Percentiles rank a stretch among this genome's conserved stretches.
phyloP scores from a whole-genome alignment of 2,329 filamentous ascomycete species.

The Cadophora luteo-olivacea region DNA sequence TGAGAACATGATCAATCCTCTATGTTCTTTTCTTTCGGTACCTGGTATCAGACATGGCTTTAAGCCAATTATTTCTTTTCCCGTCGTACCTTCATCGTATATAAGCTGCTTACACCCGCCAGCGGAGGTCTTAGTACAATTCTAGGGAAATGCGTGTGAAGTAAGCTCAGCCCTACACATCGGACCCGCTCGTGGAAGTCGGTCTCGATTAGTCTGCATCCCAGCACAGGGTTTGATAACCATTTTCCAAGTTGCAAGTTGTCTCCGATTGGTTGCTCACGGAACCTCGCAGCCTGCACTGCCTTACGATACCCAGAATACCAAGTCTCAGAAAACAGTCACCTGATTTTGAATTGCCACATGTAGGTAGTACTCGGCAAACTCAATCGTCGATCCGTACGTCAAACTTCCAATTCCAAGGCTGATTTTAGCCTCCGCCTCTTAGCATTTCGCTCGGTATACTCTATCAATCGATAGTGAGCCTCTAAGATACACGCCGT shows the following conservation, averaged over 20 bases:
- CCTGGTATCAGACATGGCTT: not conserved
- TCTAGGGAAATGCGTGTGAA: not conserved
- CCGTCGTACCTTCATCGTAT: not conserved
- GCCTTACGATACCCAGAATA: not conserved
- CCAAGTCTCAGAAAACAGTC: not conserved
- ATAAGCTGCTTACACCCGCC: conserved; percentile 10
- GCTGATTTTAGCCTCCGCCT: conserved; percentile 12
- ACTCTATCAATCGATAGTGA: not conserved
- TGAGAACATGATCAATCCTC: not conserved
- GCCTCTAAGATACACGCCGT: not conserved
- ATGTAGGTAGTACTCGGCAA: not conserved
- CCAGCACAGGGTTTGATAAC: not conserved
- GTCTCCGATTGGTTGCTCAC: no score
- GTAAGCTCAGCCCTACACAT: conserved; percentile 7
- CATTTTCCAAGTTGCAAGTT: not conserved
- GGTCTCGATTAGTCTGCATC: not conserved
- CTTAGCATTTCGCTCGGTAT: not conserved
- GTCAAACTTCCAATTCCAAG: not conserved
- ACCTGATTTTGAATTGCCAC: not conserved
- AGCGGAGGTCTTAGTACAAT: not conserved
- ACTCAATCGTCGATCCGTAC: not conserved
- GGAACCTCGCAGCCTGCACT: not conserved
- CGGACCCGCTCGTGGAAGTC: not conserved
- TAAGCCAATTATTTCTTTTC: not conserved
- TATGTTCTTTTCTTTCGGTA: not conserved